phyloP scores from a whole-genome alignment of 163 green algal species.

The Scenedesmus sp. region DNA sequence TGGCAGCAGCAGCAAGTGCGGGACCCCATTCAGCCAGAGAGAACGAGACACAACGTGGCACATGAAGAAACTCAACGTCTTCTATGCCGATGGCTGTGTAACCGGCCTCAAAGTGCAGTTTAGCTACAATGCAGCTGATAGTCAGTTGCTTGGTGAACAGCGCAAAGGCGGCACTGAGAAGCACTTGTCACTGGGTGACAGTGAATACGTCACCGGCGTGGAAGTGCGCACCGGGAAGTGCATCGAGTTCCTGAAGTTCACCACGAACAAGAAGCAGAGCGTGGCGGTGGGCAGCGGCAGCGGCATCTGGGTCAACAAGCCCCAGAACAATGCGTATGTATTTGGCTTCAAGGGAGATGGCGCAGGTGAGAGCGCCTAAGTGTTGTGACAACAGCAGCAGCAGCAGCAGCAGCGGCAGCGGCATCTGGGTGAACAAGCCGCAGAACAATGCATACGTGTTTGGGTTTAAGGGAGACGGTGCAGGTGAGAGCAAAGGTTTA shows the following conservation, averaged over 20 bases:
- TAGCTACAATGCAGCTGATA: slow-evolving; percentile 5
- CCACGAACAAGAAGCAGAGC: background rate
- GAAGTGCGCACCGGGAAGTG: background rate
- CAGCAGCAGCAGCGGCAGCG: slow-evolving; percentile 30
- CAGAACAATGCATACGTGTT: background rate
- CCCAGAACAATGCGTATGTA: slow-evolving; percentile 4
- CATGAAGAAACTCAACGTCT: slow-evolving; percentile 22
- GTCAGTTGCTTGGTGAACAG: background rate
- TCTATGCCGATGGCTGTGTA: background rate
- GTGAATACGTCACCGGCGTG: slow-evolving; percentile 18
- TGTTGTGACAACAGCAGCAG: background rate
- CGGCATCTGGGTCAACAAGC: background rate
- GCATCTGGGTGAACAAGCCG: background rate
- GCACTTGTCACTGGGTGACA: background rate
- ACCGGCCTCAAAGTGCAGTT: slow-evolving; percentile 15
- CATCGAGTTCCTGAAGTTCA: slow-evolving; percentile 28
- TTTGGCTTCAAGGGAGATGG: slow-evolving; percentile 11
- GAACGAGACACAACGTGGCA: background rate
- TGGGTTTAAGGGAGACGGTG: background rate
- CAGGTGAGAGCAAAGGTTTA: background rate
- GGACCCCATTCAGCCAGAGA: background rate
- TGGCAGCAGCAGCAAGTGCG: background rate
- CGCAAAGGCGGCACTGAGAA: background rate
- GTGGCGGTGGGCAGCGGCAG: background rate
- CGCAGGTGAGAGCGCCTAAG: background rate